Evolutionary conservation across 345 rosid genomes (phyloP), one percentile per base, ranked within the genome.

Genomic region (Citrus trifoliata): DNA sequence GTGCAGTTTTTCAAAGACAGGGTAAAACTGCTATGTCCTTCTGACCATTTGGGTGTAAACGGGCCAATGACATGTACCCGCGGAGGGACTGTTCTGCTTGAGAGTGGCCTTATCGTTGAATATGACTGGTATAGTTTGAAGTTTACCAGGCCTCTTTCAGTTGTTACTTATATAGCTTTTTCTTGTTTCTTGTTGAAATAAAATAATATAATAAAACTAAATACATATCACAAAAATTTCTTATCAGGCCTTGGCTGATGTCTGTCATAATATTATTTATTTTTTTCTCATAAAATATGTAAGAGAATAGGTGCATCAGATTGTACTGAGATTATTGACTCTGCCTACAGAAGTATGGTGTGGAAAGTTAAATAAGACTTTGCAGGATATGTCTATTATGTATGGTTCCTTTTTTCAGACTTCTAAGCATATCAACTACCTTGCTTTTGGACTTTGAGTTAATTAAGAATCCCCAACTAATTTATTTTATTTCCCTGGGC

Each of bases 1-100:
- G 83, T 92, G 38, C 88, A 88, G 78, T 93, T 93, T 86, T 84
- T 92, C 60, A 91, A 87, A 80, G 98, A 92, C 84, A 90, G 88
- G 82, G 96, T 90, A n/a, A 93, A 92, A 83, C 83, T 86, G 27
- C 85, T 95, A 76, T 81, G 72, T 80, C 95, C 98, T 42, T 73
- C 80, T 80, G 97, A 92, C 85, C 89, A 88, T 79, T 78, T 89
- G 83, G 92, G 90, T 67, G 72, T 70, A 16, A 86, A 82, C 81
- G 92, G 89, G 14, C 81, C 89, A 70, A 62, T 70, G 71, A 85
- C 81, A 74, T 85, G 90, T 42, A 67, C 83, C 78, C 73, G 85
- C 63, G 93, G 93, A 66, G 99, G 99, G 81, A 93, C 93, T 14
- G 97, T 93, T 77, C 87, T 90, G 68, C 97, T 95, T 53, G 95